A percentile compares a stretch with the other conserved stretches of the same genome.
Conservation (phyloP, 305 asterid species). For the Fraxinus angustifolia region DNA sequence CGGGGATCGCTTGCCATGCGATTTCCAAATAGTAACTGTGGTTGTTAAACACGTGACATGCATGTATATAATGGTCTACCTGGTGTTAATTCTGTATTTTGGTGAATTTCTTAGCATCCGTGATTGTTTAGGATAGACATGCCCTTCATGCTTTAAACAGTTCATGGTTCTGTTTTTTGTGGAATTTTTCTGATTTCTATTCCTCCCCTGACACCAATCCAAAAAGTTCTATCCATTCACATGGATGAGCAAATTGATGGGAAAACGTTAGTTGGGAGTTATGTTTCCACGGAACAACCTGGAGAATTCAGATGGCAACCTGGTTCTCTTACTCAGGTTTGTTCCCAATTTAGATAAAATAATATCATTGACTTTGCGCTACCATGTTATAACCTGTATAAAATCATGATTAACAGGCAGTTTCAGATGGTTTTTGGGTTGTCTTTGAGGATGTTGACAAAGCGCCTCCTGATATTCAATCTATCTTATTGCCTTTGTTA, state of each 20-base stretch:
- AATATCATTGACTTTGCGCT: constrained; percentile 16
- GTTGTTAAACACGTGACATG: background rate
- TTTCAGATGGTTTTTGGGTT: constrained; percentile 87
- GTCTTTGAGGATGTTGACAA: constrained; percentile 90
- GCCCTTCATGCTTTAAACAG: background rate
- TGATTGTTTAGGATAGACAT: background rate
- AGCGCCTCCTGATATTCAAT: constrained; percentile 83
- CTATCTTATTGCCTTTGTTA: constrained; percentile 77
- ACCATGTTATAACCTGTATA: constrained; percentile 23
- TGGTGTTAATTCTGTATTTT: background rate
- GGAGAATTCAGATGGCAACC: constrained; percentile 99
- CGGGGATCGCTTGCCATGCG: background rate
- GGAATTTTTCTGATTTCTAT: constrained; percentile 20
- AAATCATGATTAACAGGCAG: constrained; percentile 57
- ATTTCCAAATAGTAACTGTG: background rate
- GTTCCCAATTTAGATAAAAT: constrained; percentile 15
- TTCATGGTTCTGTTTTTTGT: background rate
- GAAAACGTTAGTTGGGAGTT: constrained; percentile 81
- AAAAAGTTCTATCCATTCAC: constrained; percentile 72
- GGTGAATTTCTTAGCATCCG: constrained; percentile 13
- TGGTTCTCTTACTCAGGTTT: constrained; percentile 97
- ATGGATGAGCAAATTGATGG: constrained; percentile 99
- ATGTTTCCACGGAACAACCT: constrained; percentile 87
- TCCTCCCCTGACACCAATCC: constrained; percentile 11
- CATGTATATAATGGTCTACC: background rate